These are phyloP conservation scores for Trichosanthes cucumerina DNA, from an alignment of 306 rosid species.

Conservation along the genomic window DNA sequence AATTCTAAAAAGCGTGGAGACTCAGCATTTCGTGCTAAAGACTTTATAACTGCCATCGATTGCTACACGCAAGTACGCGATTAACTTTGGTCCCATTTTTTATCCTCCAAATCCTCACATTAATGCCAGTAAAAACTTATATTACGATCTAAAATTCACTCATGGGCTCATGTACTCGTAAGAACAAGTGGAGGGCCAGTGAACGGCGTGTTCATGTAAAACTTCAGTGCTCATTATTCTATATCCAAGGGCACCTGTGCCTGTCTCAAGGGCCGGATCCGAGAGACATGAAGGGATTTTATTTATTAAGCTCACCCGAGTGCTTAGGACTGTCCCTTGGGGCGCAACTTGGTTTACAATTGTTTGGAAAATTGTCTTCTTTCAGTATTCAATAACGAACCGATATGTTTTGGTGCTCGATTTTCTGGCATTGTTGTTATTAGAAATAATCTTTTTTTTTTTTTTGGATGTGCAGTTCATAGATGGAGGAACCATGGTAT, in stretches of 20 bases:
- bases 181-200: background rate
- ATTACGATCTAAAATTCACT: background rate
- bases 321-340: too few relatives aligned
- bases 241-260: too few relatives aligned
- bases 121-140: slow-evolving; percentile 6
- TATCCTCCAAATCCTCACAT: slow-evolving; percentile 5
- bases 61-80: slow-evolving; percentile 74
- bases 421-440: background rate
- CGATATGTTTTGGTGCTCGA: background rate
- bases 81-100: background rate
- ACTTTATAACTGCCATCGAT: slow-evolving; percentile 56
- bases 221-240: background rate
- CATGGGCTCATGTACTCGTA: background rate
- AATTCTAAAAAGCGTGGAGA: slow-evolving; percentile 88
- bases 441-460: background rate
- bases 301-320: too few relatives aligned
- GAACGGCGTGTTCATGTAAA: background rate
- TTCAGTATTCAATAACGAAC: background rate
- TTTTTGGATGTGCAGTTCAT: slow-evolving; percentile 56
- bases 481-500: slow-evolving; percentile 86
- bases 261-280: too few relatives aligned
- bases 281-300: too few relatives aligned
- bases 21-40: slow-evolving; percentile 73
- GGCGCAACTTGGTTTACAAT: background rate
- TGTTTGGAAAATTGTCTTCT: background rate